Conservation (phyloP, 352 stramenopile genomes). For the Salisapilia sapeloensis region DNA sequence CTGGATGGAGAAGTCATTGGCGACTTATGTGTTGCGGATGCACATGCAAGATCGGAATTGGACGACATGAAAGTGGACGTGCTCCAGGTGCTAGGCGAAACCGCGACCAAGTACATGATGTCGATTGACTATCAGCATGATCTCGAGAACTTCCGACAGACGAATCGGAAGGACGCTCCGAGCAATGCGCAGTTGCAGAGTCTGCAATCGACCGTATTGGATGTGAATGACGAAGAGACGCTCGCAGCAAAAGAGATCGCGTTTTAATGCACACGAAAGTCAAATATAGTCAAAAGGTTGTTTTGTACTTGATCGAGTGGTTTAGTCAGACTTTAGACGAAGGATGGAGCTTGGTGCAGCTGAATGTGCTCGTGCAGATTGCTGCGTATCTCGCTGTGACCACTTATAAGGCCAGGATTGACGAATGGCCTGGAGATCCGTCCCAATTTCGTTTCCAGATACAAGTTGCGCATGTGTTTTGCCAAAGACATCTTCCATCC, state of each 20-base stretch:
- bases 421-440: constrained; percentile 41
- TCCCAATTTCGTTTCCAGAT: no score
- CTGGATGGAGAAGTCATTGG: constrained; percentile 74
- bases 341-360: no score
- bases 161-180: constrained; percentile 6
- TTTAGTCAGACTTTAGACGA: no score
- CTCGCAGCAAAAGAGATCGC: no score
- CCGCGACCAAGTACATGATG: constrained; percentile 80
- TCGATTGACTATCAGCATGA: constrained; percentile 68
- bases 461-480: no score
- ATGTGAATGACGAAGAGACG: no score
- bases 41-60: constrained; percentile 58
- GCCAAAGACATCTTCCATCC: no score
- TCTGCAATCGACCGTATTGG: background rate
- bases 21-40: constrained; percentile 71
- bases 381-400: constrained; percentile 9
- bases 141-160: constrained; percentile 42
- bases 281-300: no score
- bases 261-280: no score
- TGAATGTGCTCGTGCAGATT: no score
- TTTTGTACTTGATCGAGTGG: no score
- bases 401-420: constrained; percentile 51
- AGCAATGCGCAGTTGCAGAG: background rate
- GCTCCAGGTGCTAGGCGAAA: constrained; percentile 74
- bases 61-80: constrained; percentile 77